These are phyloP conservation scores for Thymus quinquecostatus DNA, from an alignment of 257 asterid species.

Conservation along the genomic window DNA sequence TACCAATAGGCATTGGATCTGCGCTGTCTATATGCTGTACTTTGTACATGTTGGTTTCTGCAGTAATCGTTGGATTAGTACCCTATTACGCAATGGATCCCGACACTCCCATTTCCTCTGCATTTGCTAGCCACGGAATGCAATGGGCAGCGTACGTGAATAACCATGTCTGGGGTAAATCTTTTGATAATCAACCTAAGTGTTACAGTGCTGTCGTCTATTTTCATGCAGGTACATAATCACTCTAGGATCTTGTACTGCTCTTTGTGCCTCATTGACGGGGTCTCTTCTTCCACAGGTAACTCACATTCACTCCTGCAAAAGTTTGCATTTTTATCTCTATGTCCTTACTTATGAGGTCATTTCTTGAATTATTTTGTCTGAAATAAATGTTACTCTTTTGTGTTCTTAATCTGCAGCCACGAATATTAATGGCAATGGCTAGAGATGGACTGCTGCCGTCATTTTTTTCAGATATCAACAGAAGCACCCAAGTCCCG, in stretches of 20 bases:
- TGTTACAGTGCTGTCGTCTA: conserved; percentile 21
- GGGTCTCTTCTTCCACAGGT: conserved; percentile 96
- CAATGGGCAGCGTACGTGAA: conserved; percentile 87
- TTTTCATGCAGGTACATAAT: conserved; percentile 57
- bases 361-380: no score
- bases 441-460: conserved; percentile 98
- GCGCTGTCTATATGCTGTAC: conserved; percentile 79
- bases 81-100: conserved; percentile 93
- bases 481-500: conserved; percentile 76
- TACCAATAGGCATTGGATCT: conserved; percentile 79
- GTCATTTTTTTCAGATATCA: conserved; percentile 83
- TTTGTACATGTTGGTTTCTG: conserved; percentile 88
- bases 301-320: conserved; percentile 8
- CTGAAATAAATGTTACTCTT: neutral
- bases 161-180: neutral
- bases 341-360: neutral
- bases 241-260: conserved; percentile 80
- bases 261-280: conserved; percentile 88
- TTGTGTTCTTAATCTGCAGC: conserved; percentile 43
- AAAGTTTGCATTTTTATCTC: conserved; percentile 7
- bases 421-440: conserved; percentile 97
- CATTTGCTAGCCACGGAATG: conserved; percentile 71
- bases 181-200: neutral
- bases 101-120: conserved; percentile 92
- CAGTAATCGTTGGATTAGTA: conserved; percentile 82